Evolutionary conservation across 371 early-diverging fungal species (phyloP), one percentile per base, ranked within the genome.

Genomic region (Circinella minor): DNA sequence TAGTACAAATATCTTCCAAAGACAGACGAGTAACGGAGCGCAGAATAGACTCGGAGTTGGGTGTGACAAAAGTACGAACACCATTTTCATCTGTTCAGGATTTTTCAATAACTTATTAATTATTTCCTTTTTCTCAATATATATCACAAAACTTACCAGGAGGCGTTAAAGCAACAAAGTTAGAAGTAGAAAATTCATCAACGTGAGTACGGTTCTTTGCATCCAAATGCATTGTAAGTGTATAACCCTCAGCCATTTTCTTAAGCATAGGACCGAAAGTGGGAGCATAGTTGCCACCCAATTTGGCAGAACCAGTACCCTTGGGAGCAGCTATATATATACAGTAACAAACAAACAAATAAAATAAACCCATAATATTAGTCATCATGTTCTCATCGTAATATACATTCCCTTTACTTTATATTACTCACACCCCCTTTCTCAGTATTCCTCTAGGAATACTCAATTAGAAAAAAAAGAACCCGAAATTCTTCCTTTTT

Each of bases 171-270:
- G 88, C 94, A n/a, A 90, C 89, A 83, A 93, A 94, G 78, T 94
- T 94, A 71, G 90, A 90, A 4, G 94, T 92, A 8, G 91, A 89
- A 73, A 94, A 94, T 76, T 94, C 94, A 64, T 94, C 94, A 59
- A 94, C 83, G 66, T 88, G 83, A 10, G 81, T 81, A 73, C 84
- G 84, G 0, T 89, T 88, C 72, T 85, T 83, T 51, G 92, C 71
- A 73, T 94, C 94, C 62, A 94, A 81, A 76, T 91, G 93, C 38
- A 94, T 83, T 11, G 89, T 89, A 69, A 94, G 86, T 36, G 88
- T 78, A 73, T 86, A 93, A 14, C 93, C 94, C 47, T 78, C 68
- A 49, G 87, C 79, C 73, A 90, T 91, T 39, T 91, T 91, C 3
- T 81, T 84, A 10, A 74, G 69, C 55, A 91, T 87, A 36, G 89